Evolutionary conservation across 176 grass and related monocot species (phyloP).

Genomic region (Metroxylon sagu): DNA sequence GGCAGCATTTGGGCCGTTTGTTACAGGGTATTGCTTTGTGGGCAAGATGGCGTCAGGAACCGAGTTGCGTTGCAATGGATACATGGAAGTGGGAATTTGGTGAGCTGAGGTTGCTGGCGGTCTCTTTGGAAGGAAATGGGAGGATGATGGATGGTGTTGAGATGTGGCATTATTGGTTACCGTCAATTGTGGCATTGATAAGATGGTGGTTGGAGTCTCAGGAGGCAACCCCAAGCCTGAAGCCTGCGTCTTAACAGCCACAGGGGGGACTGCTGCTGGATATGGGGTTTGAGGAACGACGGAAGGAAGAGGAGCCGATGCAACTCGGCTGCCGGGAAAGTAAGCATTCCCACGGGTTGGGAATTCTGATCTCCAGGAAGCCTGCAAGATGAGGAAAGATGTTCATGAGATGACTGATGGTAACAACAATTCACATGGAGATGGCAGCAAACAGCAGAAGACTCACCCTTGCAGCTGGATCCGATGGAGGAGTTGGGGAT

Average conservation of each 20-base stretch:
- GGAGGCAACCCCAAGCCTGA: conserved; percentile 36
- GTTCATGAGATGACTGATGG: too few species aligned
- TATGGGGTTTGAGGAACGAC: neutral
- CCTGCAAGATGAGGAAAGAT: conserved; percentile 29
- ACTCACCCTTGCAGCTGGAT: conserved; percentile 51
- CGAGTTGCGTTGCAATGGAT: neutral
- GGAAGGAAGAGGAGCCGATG: conserved; percentile 6
- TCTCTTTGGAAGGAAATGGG: neutral
- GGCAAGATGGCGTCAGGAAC: conserved; percentile 15
- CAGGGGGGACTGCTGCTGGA: conserved; percentile 22
- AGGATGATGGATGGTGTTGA: conserved; percentile 24
- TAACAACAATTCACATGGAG: too few species aligned
- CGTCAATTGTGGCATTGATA: conserved; percentile 13
- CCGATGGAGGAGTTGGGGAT: conserved; percentile 70
- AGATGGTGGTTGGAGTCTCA: conserved; percentile 19
- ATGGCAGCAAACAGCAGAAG: neutral
- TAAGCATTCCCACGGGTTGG: conserved; percentile 2
- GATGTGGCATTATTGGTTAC: conserved; percentile 27
- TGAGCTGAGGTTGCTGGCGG: neutral
- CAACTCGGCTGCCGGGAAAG: conserved; percentile 13
- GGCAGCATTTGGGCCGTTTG: conserved; percentile 15
- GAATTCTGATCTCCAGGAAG: conserved; percentile 50
- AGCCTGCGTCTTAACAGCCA: conserved; percentile 31
- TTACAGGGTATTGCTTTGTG: conserved; percentile 25
- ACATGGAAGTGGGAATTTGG: too few species aligned